Percentiles rank a stretch among this genome's conserved stretches.
These are phyloP conservation scores for Seiridium cupressi DNA, from an alignment of 2,329 filamentous ascomycete species.

Conservation along the genomic window DNA sequence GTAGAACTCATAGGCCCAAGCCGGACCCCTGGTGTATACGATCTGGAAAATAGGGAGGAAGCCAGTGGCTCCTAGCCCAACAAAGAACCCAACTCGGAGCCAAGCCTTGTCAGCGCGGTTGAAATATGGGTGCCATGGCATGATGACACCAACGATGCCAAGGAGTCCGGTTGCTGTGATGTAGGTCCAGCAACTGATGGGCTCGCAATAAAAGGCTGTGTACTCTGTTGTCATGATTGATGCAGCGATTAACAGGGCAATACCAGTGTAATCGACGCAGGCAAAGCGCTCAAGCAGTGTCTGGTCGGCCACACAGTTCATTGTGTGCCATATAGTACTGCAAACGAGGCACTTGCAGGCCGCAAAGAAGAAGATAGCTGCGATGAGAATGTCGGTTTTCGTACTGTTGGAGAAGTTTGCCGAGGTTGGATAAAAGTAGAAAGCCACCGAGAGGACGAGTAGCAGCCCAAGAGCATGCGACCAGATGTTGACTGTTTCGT, in stretches of 20 bases:
- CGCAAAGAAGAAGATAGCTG: conserved; percentile 92
- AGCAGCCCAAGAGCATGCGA: conserved; percentile 88
- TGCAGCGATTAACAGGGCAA: conserved; percentile 89
- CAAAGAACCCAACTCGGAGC: conserved; percentile 88
- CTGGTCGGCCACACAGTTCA: conserved; percentile 93
- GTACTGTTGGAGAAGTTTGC: conserved; percentile 84
- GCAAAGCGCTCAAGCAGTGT: conserved; percentile 90
- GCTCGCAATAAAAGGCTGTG: conserved; percentile 98
- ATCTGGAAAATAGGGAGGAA: conserved; percentile 88
- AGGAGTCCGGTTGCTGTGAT: conserved; percentile 78
- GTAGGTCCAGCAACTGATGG: conserved; percentile 80
- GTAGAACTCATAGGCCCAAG: conserved; percentile 87
- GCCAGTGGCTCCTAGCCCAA: conserved; percentile 81
- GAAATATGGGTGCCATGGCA: conserved; percentile 95
- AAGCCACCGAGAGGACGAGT: conserved; percentile 81
- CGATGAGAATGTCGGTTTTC: conserved; percentile 85
- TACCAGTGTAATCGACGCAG: conserved; percentile 97
- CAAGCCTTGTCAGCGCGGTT: conserved; percentile 91
- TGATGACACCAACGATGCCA: conserved; percentile 81
- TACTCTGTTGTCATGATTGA: conserved; percentile 99
- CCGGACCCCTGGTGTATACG: conserved; percentile 70
- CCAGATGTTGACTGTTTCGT: conserved; percentile 98
- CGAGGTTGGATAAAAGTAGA: conserved; percentile 92
- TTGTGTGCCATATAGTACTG: conserved; percentile 97
- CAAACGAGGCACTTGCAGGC: conserved; percentile 93